These are phyloP conservation scores for Populus hybrid DNA, from an alignment of 441 rosid species.

Conservation along the genomic window DNA sequence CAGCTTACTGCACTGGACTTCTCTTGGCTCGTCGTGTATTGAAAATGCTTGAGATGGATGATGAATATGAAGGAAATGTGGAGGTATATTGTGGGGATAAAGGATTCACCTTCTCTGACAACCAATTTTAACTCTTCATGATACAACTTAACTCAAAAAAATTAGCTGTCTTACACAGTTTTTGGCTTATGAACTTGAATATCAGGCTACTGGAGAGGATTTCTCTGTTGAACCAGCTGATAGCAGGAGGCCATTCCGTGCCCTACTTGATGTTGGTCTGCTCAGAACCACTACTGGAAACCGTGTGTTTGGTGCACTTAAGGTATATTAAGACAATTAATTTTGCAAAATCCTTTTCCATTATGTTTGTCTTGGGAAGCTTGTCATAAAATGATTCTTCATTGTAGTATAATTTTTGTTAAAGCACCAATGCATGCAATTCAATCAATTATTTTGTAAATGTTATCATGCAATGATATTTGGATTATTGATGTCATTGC, in stretches of 20 bases:
- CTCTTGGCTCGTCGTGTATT: slow-evolving; percentile 87
- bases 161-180: neutral
- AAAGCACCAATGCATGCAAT: neutral
- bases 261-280: slow-evolving; percentile 93
- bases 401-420: neutral
- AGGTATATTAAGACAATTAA: slow-evolving; percentile 40
- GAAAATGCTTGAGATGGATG: slow-evolving; percentile 84
- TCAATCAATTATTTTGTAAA: neutral
- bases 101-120: neutral
- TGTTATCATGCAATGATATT: neutral
- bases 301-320: slow-evolving; percentile 83
- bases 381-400: neutral
- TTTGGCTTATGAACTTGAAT: neutral
- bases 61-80: slow-evolving; percentile 69
- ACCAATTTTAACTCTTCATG: neutral
- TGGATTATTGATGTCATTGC: neutral
- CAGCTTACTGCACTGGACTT: slow-evolving; percentile 94
- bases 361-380: neutral
- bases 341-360: neutral
- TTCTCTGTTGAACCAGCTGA: slow-evolving; percentile 85
- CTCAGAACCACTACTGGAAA: slow-evolving; percentile 87
- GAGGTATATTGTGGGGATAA: slow-evolving; percentile 44
- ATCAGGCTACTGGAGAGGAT: slow-evolving; percentile 93
- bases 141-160: neutral
- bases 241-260: slow-evolving; percentile 89